Evolutionary conservation across 2,329 filamentous ascomycete genomes (phyloP).

Genomic region (Aspergillus bombycis): DNA sequence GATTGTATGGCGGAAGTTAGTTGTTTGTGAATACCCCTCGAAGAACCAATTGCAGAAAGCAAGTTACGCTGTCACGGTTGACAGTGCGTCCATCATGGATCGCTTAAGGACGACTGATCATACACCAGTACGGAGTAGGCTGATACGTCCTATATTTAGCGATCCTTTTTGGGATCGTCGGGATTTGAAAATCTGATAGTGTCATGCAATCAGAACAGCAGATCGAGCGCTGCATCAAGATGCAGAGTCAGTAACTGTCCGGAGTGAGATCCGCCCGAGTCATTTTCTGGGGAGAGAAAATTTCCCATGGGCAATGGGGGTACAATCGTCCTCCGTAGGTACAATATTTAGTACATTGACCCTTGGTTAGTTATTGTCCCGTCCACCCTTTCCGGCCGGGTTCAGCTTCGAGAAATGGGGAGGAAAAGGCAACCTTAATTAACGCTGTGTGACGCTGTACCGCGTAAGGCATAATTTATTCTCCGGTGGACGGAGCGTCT

Average conservation of each 20-base stretch:
- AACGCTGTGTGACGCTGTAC: constrained; percentile 1
- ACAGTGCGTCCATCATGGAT: neutral
- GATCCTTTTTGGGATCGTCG: neutral
- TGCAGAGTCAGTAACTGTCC: neutral
- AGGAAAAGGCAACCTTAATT: neutral
- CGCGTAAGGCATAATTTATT: constrained; percentile 5
- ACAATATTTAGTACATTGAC: neutral
- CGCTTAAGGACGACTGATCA: neutral
- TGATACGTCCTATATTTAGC: constrained; percentile 6
- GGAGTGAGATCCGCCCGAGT: neutral
- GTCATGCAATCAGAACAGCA: neutral
- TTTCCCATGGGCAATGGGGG: neutral
- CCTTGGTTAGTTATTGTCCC: neutral
- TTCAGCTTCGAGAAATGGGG: neutral
- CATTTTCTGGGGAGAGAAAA: neutral
- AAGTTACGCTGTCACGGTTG: neutral
- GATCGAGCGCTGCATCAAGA: neutral
- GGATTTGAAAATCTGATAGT: constrained; percentile 4
- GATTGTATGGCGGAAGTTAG: neutral
- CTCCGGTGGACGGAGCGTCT: neutral
- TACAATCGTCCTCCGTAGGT: neutral
- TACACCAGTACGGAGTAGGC: neutral
- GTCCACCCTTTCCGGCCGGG: neutral
- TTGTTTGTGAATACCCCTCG: neutral
- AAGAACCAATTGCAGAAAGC: neutral